Percentiles rank a stretch among this genome's conserved stretches.
phyloP scores from a whole-genome alignment of 2,329 filamentous ascomycete species.

The Zymoseptoria pseudotritici region DNA sequence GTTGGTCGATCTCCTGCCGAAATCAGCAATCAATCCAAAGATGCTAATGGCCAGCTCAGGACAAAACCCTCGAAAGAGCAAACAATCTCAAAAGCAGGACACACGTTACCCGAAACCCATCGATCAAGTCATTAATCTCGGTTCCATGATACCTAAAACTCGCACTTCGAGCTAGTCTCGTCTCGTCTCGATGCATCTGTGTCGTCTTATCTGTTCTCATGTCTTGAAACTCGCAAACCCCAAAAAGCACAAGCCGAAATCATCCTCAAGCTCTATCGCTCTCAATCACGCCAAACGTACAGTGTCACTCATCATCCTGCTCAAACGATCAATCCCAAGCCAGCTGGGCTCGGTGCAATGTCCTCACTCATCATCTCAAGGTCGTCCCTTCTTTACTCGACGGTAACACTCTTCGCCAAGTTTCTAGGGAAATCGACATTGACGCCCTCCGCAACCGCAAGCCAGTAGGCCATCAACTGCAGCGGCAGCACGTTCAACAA shows the following conservation, averaged over 20 bases:
- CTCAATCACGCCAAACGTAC: background rate
- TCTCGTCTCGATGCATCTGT: background rate
- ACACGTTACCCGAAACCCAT: no score
- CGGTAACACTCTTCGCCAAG: conserved; percentile 96
- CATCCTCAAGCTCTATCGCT: background rate
- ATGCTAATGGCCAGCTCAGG: accelerated
- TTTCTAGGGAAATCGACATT: conserved; percentile 99
- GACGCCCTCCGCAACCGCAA: conserved; percentile 88
- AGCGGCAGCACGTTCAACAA: conserved; percentile 96
- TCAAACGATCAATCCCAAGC: background rate
- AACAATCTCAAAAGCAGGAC: no score
- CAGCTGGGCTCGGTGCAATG: background rate
- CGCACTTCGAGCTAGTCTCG: background rate
- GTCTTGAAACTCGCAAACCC: background rate
- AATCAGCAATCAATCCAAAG: no score
- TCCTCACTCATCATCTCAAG: background rate
- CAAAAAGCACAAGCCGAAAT: background rate
- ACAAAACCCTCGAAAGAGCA: no score
- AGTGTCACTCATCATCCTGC: background rate
- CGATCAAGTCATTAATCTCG: background rate
- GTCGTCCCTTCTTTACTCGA: conserved; percentile 60
- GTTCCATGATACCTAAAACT: background rate
- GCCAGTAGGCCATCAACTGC: conserved; percentile 98
- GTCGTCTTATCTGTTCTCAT: background rate
- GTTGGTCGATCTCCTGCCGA: no score